Evolutionary conservation across 2,329 filamentous ascomycete genomes (phyloP).

Genomic region (Aplosporella prunicola): DNA sequence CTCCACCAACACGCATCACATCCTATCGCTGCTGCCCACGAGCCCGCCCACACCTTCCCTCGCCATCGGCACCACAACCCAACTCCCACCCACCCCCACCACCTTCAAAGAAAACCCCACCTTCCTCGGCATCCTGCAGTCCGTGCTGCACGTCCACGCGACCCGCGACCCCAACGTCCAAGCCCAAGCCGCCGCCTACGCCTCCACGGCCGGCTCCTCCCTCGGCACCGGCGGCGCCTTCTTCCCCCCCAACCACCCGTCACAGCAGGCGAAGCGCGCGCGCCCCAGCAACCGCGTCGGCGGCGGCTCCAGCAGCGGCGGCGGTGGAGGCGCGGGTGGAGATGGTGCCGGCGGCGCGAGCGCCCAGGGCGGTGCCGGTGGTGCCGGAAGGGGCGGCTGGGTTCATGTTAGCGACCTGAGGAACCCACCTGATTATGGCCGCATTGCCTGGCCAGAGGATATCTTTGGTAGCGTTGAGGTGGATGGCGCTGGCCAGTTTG

Average conservation of each 20-base stretch:
- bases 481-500: conserved; percentile 48
- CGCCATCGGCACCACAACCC: conserved; percentile 45
- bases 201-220: conserved; percentile 47
- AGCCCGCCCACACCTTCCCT: conserved; percentile 44
- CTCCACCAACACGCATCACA: conserved; percentile 30
- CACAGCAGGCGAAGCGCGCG: conserved; percentile 11
- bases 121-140: conserved; percentile 48
- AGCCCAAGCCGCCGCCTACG: conserved; percentile 51
- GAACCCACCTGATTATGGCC: conserved; percentile 52
- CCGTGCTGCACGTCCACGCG: conserved; percentile 46
- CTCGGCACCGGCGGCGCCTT: conserved; percentile 43
- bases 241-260: conserved; percentile 19
- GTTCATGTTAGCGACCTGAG: conserved; percentile 54
- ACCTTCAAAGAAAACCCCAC: conserved; percentile 47
- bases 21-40: conserved; percentile 49
- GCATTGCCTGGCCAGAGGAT: conserved; percentile 58
- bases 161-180: conserved; percentile 47
- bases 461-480: conserved; percentile 58
- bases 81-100: conserved; percentile 47
- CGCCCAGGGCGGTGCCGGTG: conserved; percentile 49
- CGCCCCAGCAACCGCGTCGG: conserved; percentile 23
- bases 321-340: conserved; percentile 43
- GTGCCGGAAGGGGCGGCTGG: conserved; percentile 50
- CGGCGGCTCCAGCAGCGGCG: conserved; percentile 18
- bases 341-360: conserved; percentile 47